Conservation (phyloP, 208 protist genomes). For the Acanthamoeba sp. region DNA sequence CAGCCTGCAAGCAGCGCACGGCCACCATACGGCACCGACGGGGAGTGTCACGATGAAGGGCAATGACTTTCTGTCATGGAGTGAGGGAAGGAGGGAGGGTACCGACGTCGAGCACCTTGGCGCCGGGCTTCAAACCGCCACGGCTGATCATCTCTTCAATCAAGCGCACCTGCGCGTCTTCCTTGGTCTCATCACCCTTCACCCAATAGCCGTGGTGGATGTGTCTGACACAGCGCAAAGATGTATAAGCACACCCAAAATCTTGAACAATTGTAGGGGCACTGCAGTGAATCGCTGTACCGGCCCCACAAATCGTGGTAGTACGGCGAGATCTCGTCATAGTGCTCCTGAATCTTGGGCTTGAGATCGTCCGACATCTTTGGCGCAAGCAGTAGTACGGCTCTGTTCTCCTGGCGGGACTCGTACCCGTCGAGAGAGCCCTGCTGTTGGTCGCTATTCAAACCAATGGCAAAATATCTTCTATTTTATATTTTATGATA, state of each 20-base stretch:
- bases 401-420: no score
- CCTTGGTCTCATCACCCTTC: slow-evolving; percentile 51
- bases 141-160: slow-evolving; percentile 45
- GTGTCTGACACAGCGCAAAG: background rate
- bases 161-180: slow-evolving; percentile 30
- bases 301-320: slow-evolving; percentile 63
- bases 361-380: slow-evolving; percentile 23
- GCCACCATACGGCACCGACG: no score
- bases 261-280: background rate
- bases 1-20: background rate
- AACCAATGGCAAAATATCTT: no score
- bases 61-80: background rate
- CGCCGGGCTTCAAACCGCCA: background rate
- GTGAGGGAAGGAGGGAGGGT: background rate
- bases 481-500: no score
- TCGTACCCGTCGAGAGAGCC: no score
- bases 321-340: slow-evolving; percentile 61
- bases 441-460: no score
- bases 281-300: background rate
- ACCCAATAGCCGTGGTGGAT: slow-evolving; percentile 68
- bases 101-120: slow-evolving; percentile 63
- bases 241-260: background rate
- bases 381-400: no score
- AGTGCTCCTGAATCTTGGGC: slow-evolving; percentile 62
- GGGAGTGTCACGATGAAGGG: background rate